Evolutionary conservation across 2,329 filamentous ascomycete species (phyloP).

Genomic region (Tolypocladium amazonense): DNA sequence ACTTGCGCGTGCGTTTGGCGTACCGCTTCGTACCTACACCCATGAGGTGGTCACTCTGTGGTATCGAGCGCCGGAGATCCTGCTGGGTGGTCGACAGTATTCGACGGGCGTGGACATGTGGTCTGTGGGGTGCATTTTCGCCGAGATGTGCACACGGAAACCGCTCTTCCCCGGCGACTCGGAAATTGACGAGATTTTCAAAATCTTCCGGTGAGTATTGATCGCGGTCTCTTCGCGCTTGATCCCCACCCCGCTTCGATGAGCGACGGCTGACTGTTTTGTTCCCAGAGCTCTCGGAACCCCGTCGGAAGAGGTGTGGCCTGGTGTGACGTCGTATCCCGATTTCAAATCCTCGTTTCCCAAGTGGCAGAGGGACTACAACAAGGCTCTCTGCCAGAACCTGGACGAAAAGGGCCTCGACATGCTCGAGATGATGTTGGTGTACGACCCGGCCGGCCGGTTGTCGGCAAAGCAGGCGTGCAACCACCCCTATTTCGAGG

Average conservation of each 20-base stretch:
- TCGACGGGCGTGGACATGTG: constrained; percentile 94
- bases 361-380: constrained; percentile 71
- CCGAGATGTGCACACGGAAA: constrained; percentile 92
- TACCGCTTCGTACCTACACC: constrained; percentile 83
- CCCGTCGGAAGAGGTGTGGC: constrained; percentile 72
- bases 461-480: constrained; percentile 85
- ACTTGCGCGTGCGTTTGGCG: constrained; percentile 80
- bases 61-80: constrained; percentile 86
- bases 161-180: constrained; percentile 88
- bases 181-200: constrained; percentile 38
- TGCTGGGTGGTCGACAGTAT: constrained; percentile 84
- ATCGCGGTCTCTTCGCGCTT: neutral
- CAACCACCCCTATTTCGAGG: constrained; percentile 70
- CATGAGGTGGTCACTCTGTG: constrained; percentile 92
- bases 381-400: constrained; percentile 54
- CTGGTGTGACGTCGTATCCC: constrained; percentile 86
- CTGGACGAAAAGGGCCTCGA: constrained; percentile 65
- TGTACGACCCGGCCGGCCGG: constrained; percentile 78
- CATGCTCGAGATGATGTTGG: constrained; percentile 59
- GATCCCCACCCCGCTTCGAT: neutral
- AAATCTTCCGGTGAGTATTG: constrained; percentile 58
- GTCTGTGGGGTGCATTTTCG: constrained; percentile 90
- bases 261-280: neutral
- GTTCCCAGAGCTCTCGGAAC: constrained; percentile 61
- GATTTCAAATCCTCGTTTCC: constrained; percentile 91